Evolutionary conservation across 2,329 filamentous ascomycete species (phyloP), one percentile per base, ranked within the genome.

Genomic region (Didymella keratinophila): DNA sequence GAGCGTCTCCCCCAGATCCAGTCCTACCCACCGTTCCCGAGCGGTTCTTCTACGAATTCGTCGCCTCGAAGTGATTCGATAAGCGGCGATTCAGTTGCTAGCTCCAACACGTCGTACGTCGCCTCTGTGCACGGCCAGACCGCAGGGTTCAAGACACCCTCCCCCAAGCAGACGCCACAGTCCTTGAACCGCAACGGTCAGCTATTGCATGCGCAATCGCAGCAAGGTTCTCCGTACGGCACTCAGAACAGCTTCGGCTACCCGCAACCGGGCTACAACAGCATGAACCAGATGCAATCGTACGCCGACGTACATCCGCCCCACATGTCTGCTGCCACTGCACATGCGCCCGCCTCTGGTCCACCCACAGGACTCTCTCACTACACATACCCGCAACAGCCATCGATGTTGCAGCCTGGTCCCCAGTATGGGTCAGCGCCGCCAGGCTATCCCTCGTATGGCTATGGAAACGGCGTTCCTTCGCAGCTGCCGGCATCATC

Each of bases 281-380:
- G 78, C 78, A 97, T 97, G 93, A 96, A 96, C 81, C 89, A 90
- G 78, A 85, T 86, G 70, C 86, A 87, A 72, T 83, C 87, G 68
- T 94, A 96, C 70, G 91, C 96, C 88, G 95, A 96, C 78, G 93
- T 95, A 73, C 85, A 89, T 74, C 82, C 86, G 64, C 81, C 84
- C 70, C 91, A 95, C 78, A 89, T 96, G 82, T 90, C 91, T 69
- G 86, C 88, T 66, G 89, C 89, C 60, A 91, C 91, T 75, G 84
- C 87, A 60, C 90, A 90, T 70, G 83, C 88, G 58, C 89, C 91
- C 10, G 90, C 93, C 75, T 88, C 91, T 21, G 90, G 91, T 44
- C 89, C 92, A 14, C 91, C 92, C 0, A 83, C 88, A 58, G 84
- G 83, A 50, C 84, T 96, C 77, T 82, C 86, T 43, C 91, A 93